Conservation (phyloP, 2,329 filamentous ascomycete species). For the Dichotomopilus funicola region DNA sequence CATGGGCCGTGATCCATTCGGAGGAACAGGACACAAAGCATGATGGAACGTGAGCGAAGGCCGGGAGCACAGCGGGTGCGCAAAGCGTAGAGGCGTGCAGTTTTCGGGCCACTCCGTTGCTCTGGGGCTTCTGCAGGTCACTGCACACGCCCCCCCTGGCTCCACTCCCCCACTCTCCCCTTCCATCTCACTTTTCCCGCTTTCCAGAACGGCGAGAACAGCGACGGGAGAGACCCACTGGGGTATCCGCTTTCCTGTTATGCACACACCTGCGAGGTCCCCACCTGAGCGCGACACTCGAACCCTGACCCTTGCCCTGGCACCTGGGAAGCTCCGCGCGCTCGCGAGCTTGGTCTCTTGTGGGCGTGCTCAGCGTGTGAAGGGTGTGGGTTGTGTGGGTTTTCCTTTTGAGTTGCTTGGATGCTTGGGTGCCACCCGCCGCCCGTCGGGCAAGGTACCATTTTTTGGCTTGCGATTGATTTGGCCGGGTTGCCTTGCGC, state of each 20-base stretch:
- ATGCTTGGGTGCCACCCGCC: constrained; percentile 12
- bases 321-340: constrained; percentile 12
- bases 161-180: not conserved
- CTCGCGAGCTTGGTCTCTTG: too few relatives aligned
- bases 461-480: constrained; percentile 18
- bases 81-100: constrained; percentile 8
- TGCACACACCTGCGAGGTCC: constrained; percentile 12
- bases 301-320: constrained; percentile 14
- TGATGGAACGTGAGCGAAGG: too few relatives aligned
- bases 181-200: constrained; percentile 10
- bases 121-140: not conserved
- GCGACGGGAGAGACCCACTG: constrained; percentile 13
- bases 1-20: too few relatives aligned
- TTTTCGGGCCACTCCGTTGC: constrained; percentile 10
- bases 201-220: constrained; percentile 18
- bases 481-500: constrained; percentile 16
- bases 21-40: too few relatives aligned
- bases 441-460: constrained; percentile 17
- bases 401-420: not conserved
- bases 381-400: too few relatives aligned
- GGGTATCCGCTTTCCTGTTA: constrained; percentile 1
- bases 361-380: too few relatives aligned
- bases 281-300: constrained; percentile 1
- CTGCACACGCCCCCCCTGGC: constrained; percentile 9
- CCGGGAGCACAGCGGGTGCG: too few relatives aligned